These are phyloP conservation scores for Hyaloscypha finlandica DNA, from an alignment of 495 filamentous ascomycete genomes.

Conservation along the genomic window DNA sequence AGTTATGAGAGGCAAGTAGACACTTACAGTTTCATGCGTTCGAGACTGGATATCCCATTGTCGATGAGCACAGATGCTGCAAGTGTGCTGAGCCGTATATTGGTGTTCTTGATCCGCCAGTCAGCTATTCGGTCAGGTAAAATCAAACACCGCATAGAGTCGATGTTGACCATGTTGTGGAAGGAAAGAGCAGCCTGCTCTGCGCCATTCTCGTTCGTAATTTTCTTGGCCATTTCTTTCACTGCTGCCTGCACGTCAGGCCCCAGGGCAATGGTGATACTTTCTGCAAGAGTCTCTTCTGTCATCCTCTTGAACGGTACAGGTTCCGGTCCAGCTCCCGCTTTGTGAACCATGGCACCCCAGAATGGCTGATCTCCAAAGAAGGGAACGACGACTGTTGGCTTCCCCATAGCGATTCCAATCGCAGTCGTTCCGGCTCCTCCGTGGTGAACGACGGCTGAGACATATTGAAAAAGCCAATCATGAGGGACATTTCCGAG, in stretches of 20 bases:
- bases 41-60: constrained; percentile 46
- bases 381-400: constrained; percentile 79
- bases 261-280: constrained; percentile 66
- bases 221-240: constrained; percentile 33
- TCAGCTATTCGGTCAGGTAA: constrained; percentile 31
- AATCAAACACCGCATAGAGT: constrained; percentile 30
- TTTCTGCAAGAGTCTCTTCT: constrained; percentile 64
- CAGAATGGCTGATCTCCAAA: constrained; percentile 88
- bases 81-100: constrained; percentile 65
- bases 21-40: constrained; percentile 53
- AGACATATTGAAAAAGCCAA: constrained; percentile 76
- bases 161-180: constrained; percentile 24
- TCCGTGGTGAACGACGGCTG: constrained; percentile 78
- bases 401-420: constrained; percentile 66
- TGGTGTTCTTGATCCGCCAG: constrained; percentile 46
- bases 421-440: constrained; percentile 81
- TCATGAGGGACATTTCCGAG: constrained; percentile 72
- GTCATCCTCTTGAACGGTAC: constrained; percentile 74
- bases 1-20: constrained; percentile 1
- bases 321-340: constrained; percentile 71
- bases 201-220: constrained; percentile 23
- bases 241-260: constrained; percentile 59
- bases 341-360: constrained; percentile 71
- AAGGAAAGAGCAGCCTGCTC: constrained; percentile 23
- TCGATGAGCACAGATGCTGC: constrained; percentile 64